Base-by-base conservation (phyloP, 225 moss, liverwort and hornwort species). In the Sphagnum contortum region DNA sequence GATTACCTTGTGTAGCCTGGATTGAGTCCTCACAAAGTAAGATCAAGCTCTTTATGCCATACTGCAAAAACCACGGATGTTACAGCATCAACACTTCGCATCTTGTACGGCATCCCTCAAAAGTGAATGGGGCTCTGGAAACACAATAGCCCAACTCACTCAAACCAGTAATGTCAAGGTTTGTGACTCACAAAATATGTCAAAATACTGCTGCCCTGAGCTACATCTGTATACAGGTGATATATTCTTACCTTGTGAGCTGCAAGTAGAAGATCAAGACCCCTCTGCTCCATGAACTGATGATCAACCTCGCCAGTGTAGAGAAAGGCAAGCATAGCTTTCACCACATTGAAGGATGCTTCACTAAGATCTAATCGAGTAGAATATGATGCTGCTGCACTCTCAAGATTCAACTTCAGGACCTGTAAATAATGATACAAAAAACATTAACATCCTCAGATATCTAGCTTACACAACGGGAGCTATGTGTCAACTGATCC, bases 301-400 rank as follows among this genome's bases (percentile, higher is more conserved):
- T 73, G 61, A 1, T 92, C 92, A 60, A 92, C 77, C 61, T 63
- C 63, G 66, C 92, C 92, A 49, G 87, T 83, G 67, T 96, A 96
- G 9, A 96, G 76, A 73, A 78, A 96, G 60, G 85, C 84, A 59
- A 96, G 75, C 72, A 96, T 77, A 47, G 78, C 85, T 47, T 96
- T 82, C 11, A 83, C 79, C 44, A 96, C 50, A 51, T 87, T 85
- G 79, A 80, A 90, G 44, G 96, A 96, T 29, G 96, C 81, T 61
- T 96, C 92, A 73, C 74, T 89, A 64, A 96, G 75, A 67, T 96
- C 96, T 81, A 96, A 68, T 74, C 96, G 74, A 45, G 76, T 70
- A 12, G 85, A 73, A 49, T 88, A 71, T 58, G 68, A 62, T 59
- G 76, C 73, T 47, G 76, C 78, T 47, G 81, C 73, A 64, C 47